phyloP scores from a whole-genome alignment of 2,329 filamentous ascomycete species.

The Aspergillus sergii region DNA sequence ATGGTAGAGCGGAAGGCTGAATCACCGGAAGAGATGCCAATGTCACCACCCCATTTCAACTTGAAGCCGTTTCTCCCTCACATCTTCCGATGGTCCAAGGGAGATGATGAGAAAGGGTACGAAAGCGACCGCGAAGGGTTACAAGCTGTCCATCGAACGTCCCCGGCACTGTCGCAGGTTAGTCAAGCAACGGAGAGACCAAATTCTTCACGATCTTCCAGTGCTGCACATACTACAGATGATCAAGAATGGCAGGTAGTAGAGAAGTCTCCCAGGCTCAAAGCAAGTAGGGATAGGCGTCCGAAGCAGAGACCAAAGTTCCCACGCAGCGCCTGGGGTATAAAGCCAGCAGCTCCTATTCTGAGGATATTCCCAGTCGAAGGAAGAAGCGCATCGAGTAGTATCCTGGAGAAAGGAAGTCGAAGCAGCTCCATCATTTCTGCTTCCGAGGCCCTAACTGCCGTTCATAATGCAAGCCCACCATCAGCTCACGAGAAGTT shows the following conservation, averaged over 20 bases:
- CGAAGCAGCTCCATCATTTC: slow-evolving; percentile 31
- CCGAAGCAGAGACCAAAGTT: slow-evolving; percentile 20
- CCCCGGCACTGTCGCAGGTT: slow-evolving; percentile 33
- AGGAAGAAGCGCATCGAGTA: slow-evolving; percentile 35
- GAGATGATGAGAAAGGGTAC: slow-evolving; percentile 36
- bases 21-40: slow-evolving; percentile 37
- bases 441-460: slow-evolving; percentile 42
- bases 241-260: slow-evolving; percentile 39
- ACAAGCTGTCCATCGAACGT: slow-evolving; percentile 23
- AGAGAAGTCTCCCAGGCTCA: slow-evolving; percentile 21
- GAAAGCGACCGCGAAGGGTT: slow-evolving; percentile 36
- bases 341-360: slow-evolving; percentile 26
- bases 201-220: slow-evolving; percentile 23
- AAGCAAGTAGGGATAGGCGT: slow-evolving; percentile 15
- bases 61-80: slow-evolving; percentile 37
- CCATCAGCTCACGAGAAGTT: slow-evolving; percentile 26
- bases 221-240: slow-evolving; percentile 24
- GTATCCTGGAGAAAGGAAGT: slow-evolving; percentile 16
- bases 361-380: slow-evolving; percentile 29
- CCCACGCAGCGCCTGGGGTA: slow-evolving; percentile 21
- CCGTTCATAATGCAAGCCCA: slow-evolving; percentile 42
- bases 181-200: slow-evolving; percentile 36
- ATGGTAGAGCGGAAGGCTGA: slow-evolving; percentile 32
- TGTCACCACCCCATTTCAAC: slow-evolving; percentile 26
- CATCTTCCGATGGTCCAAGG: slow-evolving; percentile 32